phyloP scores from a whole-genome alignment of 2,329 filamentous ascomycete species.

The Fusarium sp. region DNA sequence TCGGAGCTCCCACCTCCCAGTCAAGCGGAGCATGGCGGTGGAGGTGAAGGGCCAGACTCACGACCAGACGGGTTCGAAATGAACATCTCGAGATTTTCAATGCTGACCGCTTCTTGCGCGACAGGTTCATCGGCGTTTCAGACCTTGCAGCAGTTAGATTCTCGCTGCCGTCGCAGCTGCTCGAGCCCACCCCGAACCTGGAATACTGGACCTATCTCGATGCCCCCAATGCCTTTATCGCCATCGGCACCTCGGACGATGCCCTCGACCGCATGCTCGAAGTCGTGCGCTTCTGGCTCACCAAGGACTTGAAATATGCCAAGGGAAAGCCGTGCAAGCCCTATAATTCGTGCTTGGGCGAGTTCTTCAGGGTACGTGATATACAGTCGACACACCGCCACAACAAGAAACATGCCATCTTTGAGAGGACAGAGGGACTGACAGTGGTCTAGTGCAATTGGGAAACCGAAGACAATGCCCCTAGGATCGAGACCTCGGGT shows the following conservation, averaged over 20 bases:
- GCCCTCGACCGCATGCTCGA: constrained; percentile 94
- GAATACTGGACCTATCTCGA: constrained; percentile 99
- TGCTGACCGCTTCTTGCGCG: constrained; percentile 44
- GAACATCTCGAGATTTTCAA: constrained; percentile 1
- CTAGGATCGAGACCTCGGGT: constrained; percentile 68
- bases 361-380: constrained; percentile 88
- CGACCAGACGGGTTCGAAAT: constrained; percentile 13
- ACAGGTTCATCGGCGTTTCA: constrained; percentile 92
- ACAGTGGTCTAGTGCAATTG: constrained; percentile 80
- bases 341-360: constrained; percentile 95
- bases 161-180: constrained; percentile 92
- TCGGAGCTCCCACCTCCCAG: constrained; percentile 28
- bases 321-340: constrained; percentile 99
- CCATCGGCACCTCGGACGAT: constrained; percentile 89
- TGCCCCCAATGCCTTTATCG: constrained; percentile 87
- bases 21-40: constrained; percentile 26
- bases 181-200: constrained; percentile 96
- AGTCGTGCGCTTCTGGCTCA: constrained; percentile 97
- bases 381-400: background rate
- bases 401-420: background rate
- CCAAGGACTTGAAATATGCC: constrained; percentile 98
- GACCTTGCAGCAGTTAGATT: constrained; percentile 97
- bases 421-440: constrained; percentile 9
- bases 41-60: constrained; percentile 17
- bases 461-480: constrained; percentile 86